Percentiles rank a stretch among this genome's conserved stretches.
These are phyloP conservation scores for Orbilia blumenaviensis DNA, from an alignment of 2,329 filamentous ascomycete genomes.

Conservation along the genomic window DNA sequence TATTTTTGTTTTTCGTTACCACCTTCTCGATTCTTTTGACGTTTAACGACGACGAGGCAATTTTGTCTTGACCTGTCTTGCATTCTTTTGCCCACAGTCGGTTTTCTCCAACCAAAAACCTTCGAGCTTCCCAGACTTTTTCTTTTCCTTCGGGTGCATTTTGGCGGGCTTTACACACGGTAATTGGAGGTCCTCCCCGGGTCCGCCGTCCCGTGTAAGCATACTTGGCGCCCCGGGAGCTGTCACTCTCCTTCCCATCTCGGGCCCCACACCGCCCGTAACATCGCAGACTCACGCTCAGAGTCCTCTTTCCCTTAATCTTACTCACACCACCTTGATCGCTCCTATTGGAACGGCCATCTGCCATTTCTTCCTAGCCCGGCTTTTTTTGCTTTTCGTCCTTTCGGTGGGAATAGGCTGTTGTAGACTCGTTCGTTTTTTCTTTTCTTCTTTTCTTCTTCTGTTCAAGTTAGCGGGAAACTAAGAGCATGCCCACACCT, in stretches of 20 bases:
- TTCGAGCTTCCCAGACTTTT: constrained; percentile 8
- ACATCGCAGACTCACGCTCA: constrained; percentile 26
- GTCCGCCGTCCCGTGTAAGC: constrained; percentile 16
- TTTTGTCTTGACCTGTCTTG: constrained; percentile 42
- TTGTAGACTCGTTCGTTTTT: not conserved
- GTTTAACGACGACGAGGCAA: constrained; percentile 53
- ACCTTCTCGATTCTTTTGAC: constrained; percentile 54
- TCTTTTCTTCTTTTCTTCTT: not conserved
- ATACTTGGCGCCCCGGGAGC: constrained; percentile 32
- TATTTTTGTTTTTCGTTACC: constrained; percentile 57
- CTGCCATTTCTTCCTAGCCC: constrained; percentile 33
- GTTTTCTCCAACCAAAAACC: constrained; percentile 40
- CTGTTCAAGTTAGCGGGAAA: constrained; percentile 32
- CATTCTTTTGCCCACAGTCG: constrained; percentile 47
- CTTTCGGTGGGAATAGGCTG: constrained; percentile 50
- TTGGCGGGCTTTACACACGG: not conserved
- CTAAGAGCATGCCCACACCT: constrained; percentile 50
- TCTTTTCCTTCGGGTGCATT: constrained; percentile 41
- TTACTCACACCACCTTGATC: constrained; percentile 27
- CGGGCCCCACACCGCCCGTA: constrained; percentile 47
- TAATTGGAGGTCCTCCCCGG: constrained; percentile 17
- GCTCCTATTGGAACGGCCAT: constrained; percentile 47
- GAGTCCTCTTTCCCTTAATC: constrained; percentile 48
- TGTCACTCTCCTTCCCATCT: constrained; percentile 45
- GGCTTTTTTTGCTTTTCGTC: constrained; percentile 25